Conservation (phyloP, 2,329 filamentous ascomycete genomes). For the Diaporthe caulivora region DNA sequence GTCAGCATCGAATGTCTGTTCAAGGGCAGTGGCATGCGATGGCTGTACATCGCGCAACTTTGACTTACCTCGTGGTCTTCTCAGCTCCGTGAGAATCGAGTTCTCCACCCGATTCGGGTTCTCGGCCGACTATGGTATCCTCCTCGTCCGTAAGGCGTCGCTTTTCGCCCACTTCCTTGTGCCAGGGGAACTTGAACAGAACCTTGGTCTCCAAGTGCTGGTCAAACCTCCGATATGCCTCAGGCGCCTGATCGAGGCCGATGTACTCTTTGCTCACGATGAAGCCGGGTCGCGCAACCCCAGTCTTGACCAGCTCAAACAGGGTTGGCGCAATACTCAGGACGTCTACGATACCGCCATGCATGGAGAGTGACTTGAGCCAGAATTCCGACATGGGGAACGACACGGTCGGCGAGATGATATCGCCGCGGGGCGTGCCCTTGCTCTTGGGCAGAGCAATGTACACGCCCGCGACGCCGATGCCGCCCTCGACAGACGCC, state of each 20-base stretch:
- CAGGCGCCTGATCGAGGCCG: conserved; percentile 47
- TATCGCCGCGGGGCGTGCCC: conserved; percentile 39
- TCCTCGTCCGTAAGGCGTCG: not conserved
- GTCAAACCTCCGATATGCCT: conserved; percentile 46
- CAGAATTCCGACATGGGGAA: conserved; percentile 43
- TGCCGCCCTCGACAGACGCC: conserved; percentile 40
- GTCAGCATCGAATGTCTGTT: not conserved
- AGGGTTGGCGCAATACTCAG: conserved; percentile 40
- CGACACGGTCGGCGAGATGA: conserved; percentile 30
- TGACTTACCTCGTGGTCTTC: not conserved
- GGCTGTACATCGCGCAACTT: not conserved
- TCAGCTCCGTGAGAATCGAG: not conserved
- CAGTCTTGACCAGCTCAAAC: conserved; percentile 44
- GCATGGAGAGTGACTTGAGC: conserved; percentile 38
- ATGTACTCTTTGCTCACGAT: conserved; percentile 44
- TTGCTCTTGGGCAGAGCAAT: conserved; percentile 31
- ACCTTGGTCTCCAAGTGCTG: conserved; percentile 43
- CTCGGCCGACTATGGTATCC: not conserved
- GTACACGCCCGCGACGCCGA: conserved; percentile 45
- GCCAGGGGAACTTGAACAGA: conserved; percentile 35
- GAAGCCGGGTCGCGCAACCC: conserved; percentile 46
- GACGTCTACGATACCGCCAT: conserved; percentile 36
- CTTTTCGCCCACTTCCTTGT: not conserved
- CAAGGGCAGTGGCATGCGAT: not conserved
- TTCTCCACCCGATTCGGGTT: not conserved